Base-by-base conservation (phyloP, 768 basidiomycete genomes). In the Macrolepiota dolichaula region DNA sequence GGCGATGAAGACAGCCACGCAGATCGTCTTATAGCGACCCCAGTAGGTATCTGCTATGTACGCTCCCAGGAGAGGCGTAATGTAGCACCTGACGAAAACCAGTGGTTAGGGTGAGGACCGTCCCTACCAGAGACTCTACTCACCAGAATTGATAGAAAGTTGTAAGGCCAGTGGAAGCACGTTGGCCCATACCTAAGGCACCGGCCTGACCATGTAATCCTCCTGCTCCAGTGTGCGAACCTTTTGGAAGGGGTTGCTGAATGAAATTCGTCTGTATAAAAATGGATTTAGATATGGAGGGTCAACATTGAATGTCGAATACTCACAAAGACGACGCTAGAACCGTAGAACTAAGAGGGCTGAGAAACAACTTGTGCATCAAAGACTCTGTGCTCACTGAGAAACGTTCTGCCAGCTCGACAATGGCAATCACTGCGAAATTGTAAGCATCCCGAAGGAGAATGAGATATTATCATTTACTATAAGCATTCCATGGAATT, bases 121-220 rank as follows among this genome's bases (percentile, higher is more conserved):
- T 13, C 7, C 22, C 24, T 27, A 37, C 1, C 1, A 24, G 24
- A 4, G 19, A 4, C 25, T 51, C 25, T 17, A 67, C 76, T 13
- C 63, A 85, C 87, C 88, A 89, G 72, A 89, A 88, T 62, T 79
- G 81, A 71, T 86, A 88, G 73, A 89, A 88, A 0, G 86, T 89
- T 6, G 79, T 83, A 53, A 91, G 70, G 66, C 89, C 91, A 4
- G 88, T 90, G 0, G 89, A 84, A 15, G 88, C 83, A 40, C 81
- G 86, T 68, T 93, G 89, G 1, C 87, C 87, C 53, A 78, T 71
- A 12, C 80, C 83, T 7, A 91, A 79, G 0, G 90, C 90, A 62
- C 90, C 89, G 3, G 89, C 81, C 65, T 87, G 85, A 2, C 83
- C 84, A 49, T 69, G 56, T 0, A 70, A 51, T 4, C 82, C 80